A percentile compares a stretch with the other conserved stretches of the same genome.
Conservation (phyloP, 768 basidiomycete genomes). For the Tylopilus sp. region DNA sequence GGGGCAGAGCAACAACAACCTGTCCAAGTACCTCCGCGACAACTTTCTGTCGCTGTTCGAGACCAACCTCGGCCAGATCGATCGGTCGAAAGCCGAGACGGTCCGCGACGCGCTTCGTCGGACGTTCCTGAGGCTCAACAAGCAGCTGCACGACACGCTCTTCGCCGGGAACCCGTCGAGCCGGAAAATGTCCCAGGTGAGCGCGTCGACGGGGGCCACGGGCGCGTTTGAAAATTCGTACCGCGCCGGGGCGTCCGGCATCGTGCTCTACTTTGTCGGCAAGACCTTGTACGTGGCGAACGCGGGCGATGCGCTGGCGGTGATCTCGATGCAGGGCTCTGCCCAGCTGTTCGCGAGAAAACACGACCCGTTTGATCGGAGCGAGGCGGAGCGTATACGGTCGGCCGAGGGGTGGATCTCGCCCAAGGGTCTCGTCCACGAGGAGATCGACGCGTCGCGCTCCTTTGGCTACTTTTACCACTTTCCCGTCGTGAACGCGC, state of each 20-base stretch:
- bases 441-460: slow-evolving; percentile 87
- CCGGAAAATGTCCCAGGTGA: slow-evolving; percentile 75
- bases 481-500: slow-evolving; percentile 85
- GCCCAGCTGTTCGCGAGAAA: slow-evolving; percentile 71
- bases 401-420: slow-evolving; percentile 94
- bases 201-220: slow-evolving; percentile 38
- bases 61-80: slow-evolving; percentile 47
- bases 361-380: slow-evolving; percentile 87
- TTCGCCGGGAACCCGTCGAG: slow-evolving; percentile 38
- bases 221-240: slow-evolving; percentile 45
- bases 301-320: slow-evolving; percentile 82
- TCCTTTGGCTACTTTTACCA: slow-evolving; percentile 92
- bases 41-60: slow-evolving; percentile 65
- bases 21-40: slow-evolving; percentile 85
- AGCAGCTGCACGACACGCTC: slow-evolving; percentile 68
- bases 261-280: slow-evolving; percentile 80
- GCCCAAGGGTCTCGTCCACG: slow-evolving; percentile 85
- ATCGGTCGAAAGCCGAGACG: slow-evolving; percentile 43
- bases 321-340: slow-evolving; percentile 73
- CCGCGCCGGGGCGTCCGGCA: slow-evolving; percentile 75
- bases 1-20: slow-evolving; percentile 54
- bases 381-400: slow-evolving; percentile 85
- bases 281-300: slow-evolving; percentile 88
- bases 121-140: slow-evolving; percentile 85
- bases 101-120: slow-evolving; percentile 78